Conservation (phyloP, 768 basidiomycete species). For the Lactarius deliciosus region DNA sequence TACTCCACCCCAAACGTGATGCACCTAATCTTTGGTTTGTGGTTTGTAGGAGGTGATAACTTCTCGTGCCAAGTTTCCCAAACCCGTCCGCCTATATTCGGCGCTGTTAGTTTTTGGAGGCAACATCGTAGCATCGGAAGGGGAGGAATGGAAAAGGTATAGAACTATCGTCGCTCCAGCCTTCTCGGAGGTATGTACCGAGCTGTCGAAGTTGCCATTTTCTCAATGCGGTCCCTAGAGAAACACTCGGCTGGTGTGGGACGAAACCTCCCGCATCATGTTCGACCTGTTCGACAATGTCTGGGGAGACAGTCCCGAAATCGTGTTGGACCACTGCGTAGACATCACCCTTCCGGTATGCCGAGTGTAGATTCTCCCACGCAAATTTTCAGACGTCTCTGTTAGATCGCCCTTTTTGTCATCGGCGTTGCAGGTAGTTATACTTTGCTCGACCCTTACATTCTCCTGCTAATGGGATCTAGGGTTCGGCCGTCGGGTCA, state of each 20-base stretch:
- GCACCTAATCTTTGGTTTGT: not conserved
- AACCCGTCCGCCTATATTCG: constrained; percentile 49
- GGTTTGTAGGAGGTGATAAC: constrained; percentile 50
- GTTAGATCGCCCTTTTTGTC: constrained; percentile 55
- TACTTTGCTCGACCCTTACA: not conserved
- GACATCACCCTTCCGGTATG: constrained; percentile 56
- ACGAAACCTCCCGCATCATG: constrained; percentile 38
- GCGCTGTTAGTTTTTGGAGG: constrained; percentile 51
- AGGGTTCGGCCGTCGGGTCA: constrained; percentile 51
- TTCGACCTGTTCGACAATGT: constrained; percentile 41
- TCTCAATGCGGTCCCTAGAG: constrained; percentile 26
- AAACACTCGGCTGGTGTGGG: constrained; percentile 43
- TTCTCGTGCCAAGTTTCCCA: constrained; percentile 54
- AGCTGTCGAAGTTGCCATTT: not conserved
- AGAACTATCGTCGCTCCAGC: constrained; percentile 63
- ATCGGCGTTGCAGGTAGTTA: constrained; percentile 48
- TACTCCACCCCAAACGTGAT: not conserved
- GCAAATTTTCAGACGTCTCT: not conserved
- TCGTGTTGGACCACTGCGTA: constrained; percentile 47
- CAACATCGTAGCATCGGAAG: constrained; percentile 67
- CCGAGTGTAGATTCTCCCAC: not conserved
- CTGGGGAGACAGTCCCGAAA: constrained; percentile 45
- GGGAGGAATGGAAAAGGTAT: constrained; percentile 64
- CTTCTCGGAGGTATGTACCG: constrained; percentile 53
- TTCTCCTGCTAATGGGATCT: not conserved